Conservation (phyloP, 2,329 filamentous ascomycete species). For the Colletotrichum limetticola region DNA sequence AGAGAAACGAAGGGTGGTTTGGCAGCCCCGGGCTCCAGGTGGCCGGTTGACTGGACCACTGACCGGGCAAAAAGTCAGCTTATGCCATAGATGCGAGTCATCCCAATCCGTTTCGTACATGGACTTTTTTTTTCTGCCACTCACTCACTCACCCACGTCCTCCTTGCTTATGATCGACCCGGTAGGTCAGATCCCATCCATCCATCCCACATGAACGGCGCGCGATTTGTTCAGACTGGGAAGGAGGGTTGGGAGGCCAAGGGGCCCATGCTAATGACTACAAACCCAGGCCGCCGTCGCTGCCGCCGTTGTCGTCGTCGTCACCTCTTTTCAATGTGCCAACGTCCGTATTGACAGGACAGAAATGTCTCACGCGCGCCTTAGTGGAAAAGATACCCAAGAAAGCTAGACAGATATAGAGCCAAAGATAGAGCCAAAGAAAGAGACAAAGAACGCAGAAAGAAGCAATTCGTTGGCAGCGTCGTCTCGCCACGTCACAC, state of each 20-base stretch:
- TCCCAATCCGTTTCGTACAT: neutral
- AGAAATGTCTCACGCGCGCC: neutral
- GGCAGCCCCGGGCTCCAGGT: neutral
- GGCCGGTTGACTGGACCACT: too few species aligned
- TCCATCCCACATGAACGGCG: neutral
- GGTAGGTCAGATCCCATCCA: neutral
- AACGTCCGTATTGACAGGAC: neutral
- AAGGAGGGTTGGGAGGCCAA: too few species aligned
- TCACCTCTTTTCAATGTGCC: neutral
- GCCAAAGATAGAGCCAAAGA: too few species aligned
- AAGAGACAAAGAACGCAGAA: too few species aligned
- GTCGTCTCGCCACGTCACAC: conserved; percentile 6
- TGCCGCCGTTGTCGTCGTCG: neutral
- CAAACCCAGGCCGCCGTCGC: neutral
- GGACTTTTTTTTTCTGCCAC: too few species aligned
- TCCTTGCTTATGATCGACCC: neutral
- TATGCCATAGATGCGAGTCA: conserved; percentile 32
- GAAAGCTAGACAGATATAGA: too few species aligned
- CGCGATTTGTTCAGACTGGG: neutral
- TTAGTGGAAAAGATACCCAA: too few species aligned
- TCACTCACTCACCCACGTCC: too few species aligned
- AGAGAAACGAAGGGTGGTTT: too few species aligned
- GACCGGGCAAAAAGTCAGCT: conserved; percentile 22
- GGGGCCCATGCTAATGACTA: neutral
- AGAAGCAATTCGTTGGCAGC: neutral